Evolutionary conservation across 164 flowering plant genomes (phyloP).

Genomic region (Umbellularia californica): DNA sequence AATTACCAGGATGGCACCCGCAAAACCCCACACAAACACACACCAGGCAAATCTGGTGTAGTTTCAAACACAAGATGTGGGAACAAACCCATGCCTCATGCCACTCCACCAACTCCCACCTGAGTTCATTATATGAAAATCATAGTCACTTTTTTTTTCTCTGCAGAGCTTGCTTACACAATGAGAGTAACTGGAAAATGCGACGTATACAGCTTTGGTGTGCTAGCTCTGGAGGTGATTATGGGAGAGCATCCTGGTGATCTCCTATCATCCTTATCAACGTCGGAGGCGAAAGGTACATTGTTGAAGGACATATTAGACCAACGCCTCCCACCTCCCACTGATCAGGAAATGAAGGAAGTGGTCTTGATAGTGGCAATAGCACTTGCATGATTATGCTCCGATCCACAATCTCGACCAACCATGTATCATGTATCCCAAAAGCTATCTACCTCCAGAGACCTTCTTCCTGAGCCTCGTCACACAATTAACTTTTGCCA

Average conservation of each 20-base stretch:
- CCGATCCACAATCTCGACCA: conserved; percentile 15
- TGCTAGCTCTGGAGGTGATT: not conserved
- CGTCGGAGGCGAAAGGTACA: not conserved
- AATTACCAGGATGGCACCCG: too few species aligned
- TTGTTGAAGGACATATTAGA: conserved; percentile 4
- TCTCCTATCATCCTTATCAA: not conserved
- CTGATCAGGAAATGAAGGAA: not conserved
- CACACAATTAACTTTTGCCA: not conserved
- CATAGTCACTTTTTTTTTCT: not conserved
- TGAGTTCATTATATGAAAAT: not conserved
- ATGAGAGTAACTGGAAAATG: conserved; percentile 10
- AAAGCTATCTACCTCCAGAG: not conserved
- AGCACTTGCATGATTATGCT: conserved; percentile 6
- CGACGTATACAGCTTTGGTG: conserved; percentile 11
- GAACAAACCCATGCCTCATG: too few species aligned
- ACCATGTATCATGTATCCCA: conserved; percentile 10
- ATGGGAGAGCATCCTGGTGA: conserved; percentile 11
- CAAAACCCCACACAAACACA: not conserved
- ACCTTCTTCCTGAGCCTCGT: not conserved
- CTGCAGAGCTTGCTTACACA: conserved; percentile 9
- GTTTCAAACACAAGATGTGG: too few species aligned
- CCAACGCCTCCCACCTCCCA: conserved; percentile 4
- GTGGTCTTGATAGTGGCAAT: not conserved
- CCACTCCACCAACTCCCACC: not conserved
- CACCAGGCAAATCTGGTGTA: too few species aligned